Evolutionary conservation across 371 early-diverging fungal genomes (phyloP), one percentile per base, ranked within the genome.

Genomic region (Nematocida minor): DNA sequence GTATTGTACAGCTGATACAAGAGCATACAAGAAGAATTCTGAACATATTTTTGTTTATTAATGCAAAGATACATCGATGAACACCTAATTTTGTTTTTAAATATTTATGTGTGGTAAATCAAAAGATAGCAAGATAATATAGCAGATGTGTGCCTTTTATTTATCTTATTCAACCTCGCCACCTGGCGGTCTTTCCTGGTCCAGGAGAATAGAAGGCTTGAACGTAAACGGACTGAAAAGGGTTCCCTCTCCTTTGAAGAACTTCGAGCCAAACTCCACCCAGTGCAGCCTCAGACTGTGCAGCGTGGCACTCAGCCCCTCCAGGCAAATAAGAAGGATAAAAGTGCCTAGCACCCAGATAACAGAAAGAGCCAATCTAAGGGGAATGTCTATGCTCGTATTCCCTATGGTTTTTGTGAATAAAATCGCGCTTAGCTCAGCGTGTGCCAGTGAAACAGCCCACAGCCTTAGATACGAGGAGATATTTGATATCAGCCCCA

Each of bases 231-330:
- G 94, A 69, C 86, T 87, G 84, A 94, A 95, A 80, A 87, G 83
- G 63, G 84, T 83, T 46, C 95, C 95, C 1, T 87, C 86, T 32
- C 93, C 94, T 55, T 87, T 87, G 83, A 95, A 97, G 84, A 97
- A 97, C 87, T 97, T 99, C 85, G 89, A 89, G 84, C 96, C 92
- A 86, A 99, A 99, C 87, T 99, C 99, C 60, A 99, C 94, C 96
- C 99, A 99, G 86, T 96, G 95, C 69, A 99, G 88, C 89, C 99
- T 92, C 40, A 97, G 88, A 0, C 97, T 96, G 86, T 99, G 97
- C 82, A 99, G 86, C 87, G 95, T 95, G 1, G 97, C 94, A 62
- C 93, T 92, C 11, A 99, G 86, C 4, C 99, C 98, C 87, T 99
- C 99, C 93, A 99, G 93, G 47, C 92, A 87, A 34, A 94, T 83